Evolutionary conservation across 371 early-diverging fungal genomes (phyloP).

Genomic region (Blakeslea trispora): DNA sequence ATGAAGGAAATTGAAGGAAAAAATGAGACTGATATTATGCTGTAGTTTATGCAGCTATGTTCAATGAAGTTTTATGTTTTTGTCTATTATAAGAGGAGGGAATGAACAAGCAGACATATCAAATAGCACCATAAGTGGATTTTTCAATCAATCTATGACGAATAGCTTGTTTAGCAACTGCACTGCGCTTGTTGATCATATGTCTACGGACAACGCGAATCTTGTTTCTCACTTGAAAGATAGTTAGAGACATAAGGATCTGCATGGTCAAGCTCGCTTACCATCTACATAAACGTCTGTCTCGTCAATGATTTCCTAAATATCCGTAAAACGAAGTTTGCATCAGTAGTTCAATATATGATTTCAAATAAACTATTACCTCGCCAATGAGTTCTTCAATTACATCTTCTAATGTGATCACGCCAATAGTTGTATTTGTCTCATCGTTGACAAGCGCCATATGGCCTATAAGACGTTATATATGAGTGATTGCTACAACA

Average conservation of each 20-base stretch:
- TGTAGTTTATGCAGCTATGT: background rate
- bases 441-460: conserved; percentile 74
- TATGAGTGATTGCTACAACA: background rate
- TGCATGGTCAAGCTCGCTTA: background rate
- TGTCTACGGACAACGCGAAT: conserved; percentile 46
- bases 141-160: conserved; percentile 1
- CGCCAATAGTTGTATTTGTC: conserved; percentile 71
- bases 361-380: conserved; percentile 26
- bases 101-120: no score
- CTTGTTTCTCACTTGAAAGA: conserved; percentile 37
- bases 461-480: conserved; percentile 44
- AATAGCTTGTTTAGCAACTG: conserved; percentile 3
- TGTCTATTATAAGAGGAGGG: no score
- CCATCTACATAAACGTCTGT: conserved; percentile 92
- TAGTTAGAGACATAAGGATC: background rate
- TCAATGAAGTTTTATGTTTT: no score
- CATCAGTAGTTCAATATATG: background rate
- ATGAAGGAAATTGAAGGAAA: background rate
- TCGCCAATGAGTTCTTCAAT: conserved; percentile 95
- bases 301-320: conserved; percentile 89
- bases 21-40: background rate
- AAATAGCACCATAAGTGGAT: conserved; percentile 12
- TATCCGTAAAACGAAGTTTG: conserved; percentile 2
- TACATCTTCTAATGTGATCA: conserved; percentile 95
- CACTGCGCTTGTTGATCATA: conserved; percentile 24